Base-by-base conservation (phyloP, 2,329 filamentous ascomycete species). In the Stagonosporopsis cucurbitacearum region DNA sequence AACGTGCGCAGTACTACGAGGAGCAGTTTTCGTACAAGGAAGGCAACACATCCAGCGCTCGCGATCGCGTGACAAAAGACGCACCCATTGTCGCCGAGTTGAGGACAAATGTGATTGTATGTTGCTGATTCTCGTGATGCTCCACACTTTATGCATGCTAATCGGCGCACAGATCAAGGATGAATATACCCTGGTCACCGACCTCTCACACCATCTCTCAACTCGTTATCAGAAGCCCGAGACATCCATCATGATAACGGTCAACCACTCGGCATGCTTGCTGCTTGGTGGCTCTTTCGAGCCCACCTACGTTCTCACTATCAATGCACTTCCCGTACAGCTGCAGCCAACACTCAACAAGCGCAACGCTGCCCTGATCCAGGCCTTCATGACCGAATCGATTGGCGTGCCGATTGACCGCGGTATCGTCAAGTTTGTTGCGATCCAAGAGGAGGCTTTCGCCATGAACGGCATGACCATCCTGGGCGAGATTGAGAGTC, bases 291-390 rank as follows among this genome's bases (percentile, higher is more conserved):
- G 88, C 32, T 87, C 86, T 5, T 89, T 91, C 60, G 88, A 92
- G 46, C 89, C 91, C 3, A 90, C 91, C 19, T 97, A 96, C 70
- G 83, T 88, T 57, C 80, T 96, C 68, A 88, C 86, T 30, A 84
- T 96, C 56, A 88, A 84, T 32, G 87, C 91, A 0, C 80, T 95
- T 9, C 82, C 89, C 1, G 81, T 81, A 11, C 83, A 91, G 61
- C 78, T 95, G 54, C 87, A 88, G 58, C 85, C 90, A 0, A 84
- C 86, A 3, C 91, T 86, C 48, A 96, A 96, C 77, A 89, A 90
- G 72, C 86, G 91, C 59, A 95, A 94, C 73, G 86, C 91, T 1
- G 82, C 83, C n/a, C 77, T 96, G 17, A 84, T 96, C 3, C 90
- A 95, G 70, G 81, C 80, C n/a, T 88, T 90, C 71, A 83, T 96